phyloP scores from a whole-genome alignment of 805 yeast genomes.

The Jamesozyma lodderae region DNA sequence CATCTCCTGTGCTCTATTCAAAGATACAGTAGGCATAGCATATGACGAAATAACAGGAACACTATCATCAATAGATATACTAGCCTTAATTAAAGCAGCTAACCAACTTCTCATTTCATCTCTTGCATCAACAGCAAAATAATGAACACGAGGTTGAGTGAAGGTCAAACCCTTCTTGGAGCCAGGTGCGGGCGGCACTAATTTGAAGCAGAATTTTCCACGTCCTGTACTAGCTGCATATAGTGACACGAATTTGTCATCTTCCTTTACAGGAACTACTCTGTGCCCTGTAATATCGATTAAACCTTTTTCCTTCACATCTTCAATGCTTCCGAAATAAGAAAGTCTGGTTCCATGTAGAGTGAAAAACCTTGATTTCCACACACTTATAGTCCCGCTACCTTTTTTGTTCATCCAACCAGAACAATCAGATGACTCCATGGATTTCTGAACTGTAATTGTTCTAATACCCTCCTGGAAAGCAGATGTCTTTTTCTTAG shows the following conservation, averaged over 20 bases:
- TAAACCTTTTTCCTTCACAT: conserved; percentile 77
- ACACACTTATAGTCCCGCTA: conserved; percentile 67
- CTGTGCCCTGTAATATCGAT: conserved; percentile 93
- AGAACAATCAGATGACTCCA: conserved; percentile 60
- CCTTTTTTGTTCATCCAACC: conserved; percentile 98
- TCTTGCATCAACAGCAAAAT: conserved; percentile 84
- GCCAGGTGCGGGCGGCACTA: conserved; percentile 96
- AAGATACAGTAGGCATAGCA: conserved; percentile 84
- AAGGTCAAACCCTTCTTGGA: conserved; percentile 89
- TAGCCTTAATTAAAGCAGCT: conserved; percentile 88
- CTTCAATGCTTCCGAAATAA: conserved; percentile 69
- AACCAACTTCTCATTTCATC: conserved; percentile 94
- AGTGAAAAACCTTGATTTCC: conserved; percentile 81
- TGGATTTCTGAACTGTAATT: conserved; percentile 68
- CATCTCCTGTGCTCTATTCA: conserved; percentile 78
- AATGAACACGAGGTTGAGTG: conserved; percentile 92
- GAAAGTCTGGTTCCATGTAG: conserved; percentile 89
- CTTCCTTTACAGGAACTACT: conserved; percentile 74
- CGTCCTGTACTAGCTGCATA: conserved; percentile 90
- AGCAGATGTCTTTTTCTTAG: conserved; percentile 63
- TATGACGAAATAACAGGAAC: conserved; percentile 92
- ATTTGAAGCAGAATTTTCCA: conserved; percentile 83
- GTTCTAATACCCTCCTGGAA: conserved; percentile 81
- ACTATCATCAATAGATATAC: conserved; percentile 87
- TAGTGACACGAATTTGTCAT: conserved; percentile 74